Evolutionary conservation across 768 basidiomycete species (phyloP).

Genomic region (Stropharia rugosoannulata): DNA sequence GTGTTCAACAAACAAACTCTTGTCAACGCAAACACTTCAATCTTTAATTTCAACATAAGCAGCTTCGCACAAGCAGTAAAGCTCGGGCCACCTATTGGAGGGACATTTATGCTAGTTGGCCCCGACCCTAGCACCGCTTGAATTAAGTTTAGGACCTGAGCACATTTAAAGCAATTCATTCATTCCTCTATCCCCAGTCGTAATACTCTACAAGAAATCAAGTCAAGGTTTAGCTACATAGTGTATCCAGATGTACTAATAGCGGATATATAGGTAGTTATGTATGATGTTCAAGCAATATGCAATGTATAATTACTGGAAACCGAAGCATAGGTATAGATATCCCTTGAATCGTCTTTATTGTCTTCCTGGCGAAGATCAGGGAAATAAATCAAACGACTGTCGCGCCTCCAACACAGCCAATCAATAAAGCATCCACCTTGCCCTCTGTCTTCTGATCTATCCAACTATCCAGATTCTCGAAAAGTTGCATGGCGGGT

Average conservation of each 20-base stretch:
- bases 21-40: conserved; percentile 33
- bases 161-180: too few relatives aligned
- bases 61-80: conserved; percentile 38
- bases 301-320: too few relatives aligned
- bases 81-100: conserved; percentile 45
- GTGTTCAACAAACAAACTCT: conserved; percentile 40
- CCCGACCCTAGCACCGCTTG: neutral
- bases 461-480: conserved; percentile 74
- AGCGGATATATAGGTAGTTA: too few relatives aligned
- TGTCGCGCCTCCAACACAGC: conserved; percentile 65
- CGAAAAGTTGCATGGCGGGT: conserved; percentile 72
- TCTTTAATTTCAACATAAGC: conserved; percentile 41
- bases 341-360: too few relatives aligned
- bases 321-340: neutral
- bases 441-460: conserved; percentile 58
- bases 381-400: conserved; percentile 5
- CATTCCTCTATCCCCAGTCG: too few relatives aligned
- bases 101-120: conserved; percentile 49
- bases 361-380: too few relatives aligned
- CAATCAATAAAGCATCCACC: conserved; percentile 68
- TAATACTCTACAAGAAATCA: too few relatives aligned
- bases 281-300: too few relatives aligned
- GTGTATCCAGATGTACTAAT: too few relatives aligned
- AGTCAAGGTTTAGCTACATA: too few relatives aligned
- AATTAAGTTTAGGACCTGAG: too few relatives aligned